These are phyloP conservation scores for Fonsecaea multimorphosa DNA, from an alignment of 2,329 filamentous ascomycete genomes.

Conservation along the genomic window DNA sequence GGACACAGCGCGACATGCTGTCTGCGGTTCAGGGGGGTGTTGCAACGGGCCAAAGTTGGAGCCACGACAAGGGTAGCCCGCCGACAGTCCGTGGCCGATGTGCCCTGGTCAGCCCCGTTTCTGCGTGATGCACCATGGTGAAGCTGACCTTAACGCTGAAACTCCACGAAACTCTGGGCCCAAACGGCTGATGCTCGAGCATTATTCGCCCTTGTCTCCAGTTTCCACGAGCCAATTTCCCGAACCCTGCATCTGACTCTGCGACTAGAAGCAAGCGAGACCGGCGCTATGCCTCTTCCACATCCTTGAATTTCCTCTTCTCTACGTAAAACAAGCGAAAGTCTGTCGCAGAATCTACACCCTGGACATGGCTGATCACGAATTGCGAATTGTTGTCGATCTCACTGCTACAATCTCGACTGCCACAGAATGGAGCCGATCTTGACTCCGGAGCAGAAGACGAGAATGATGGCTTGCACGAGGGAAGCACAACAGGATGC, in stretches of 20 bases:
- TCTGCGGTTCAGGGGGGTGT: slow-evolving; percentile 18
- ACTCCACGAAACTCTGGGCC: slow-evolving; percentile 20
- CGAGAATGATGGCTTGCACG: slow-evolving; percentile 1
- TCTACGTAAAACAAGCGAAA: slow-evolving; percentile 19
- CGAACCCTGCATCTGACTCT: slow-evolving; percentile 22
- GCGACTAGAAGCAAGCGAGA: slow-evolving; percentile 8
- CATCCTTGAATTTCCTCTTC: slow-evolving; percentile 16
- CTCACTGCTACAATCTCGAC: slow-evolving; percentile 5
- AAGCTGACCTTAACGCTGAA: slow-evolving; percentile 23
- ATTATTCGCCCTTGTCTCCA: slow-evolving; percentile 24
- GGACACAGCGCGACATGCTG: slow-evolving; percentile 24
- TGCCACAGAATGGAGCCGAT: slow-evolving; percentile 2
- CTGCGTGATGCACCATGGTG: slow-evolving; percentile 26
- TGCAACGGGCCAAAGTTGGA: slow-evolving; percentile 17
- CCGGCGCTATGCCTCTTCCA: slow-evolving; percentile 10
- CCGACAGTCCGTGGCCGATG: slow-evolving; percentile 11
- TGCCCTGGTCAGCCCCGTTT: neutral
- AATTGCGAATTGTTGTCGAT: slow-evolving; percentile 15
- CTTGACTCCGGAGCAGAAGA: slow-evolving; percentile 5
- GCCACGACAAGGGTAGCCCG: slow-evolving; percentile 17
- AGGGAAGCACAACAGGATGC: neutral
- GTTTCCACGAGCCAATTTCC: slow-evolving; percentile 32
- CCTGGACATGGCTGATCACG: slow-evolving; percentile 1
- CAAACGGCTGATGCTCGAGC: slow-evolving; percentile 8
- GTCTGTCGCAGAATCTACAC: neutral